A percentile compares a stretch with the other conserved stretches of the same genome.
These are phyloP conservation scores for Stephania japonica DNA, from an alignment of 164 flowering plant species.

Conservation along the genomic window DNA sequence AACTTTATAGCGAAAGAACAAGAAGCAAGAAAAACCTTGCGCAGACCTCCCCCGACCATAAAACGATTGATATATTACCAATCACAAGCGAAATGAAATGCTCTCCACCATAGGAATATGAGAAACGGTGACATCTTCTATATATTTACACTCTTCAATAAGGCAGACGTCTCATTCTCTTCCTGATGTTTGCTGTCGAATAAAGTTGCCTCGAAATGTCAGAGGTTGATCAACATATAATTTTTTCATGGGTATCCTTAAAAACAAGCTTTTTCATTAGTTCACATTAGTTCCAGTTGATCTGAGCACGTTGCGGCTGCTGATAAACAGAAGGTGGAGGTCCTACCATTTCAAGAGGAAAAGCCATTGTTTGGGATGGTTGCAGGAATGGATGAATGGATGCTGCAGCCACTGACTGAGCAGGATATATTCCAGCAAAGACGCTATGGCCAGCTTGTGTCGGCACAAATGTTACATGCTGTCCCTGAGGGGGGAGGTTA, in stretches of 20 bases:
- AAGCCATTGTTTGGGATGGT: conserved; percentile 72
- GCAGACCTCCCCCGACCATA: conserved; percentile 27
- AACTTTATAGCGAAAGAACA: background rate
- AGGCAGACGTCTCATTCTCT: conserved; percentile 14
- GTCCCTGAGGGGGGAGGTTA: conserved; percentile 78
- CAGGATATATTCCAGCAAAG: conserved; percentile 68
- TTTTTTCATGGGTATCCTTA: background rate
- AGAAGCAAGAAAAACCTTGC: conserved; percentile 30
- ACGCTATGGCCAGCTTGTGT: conserved; percentile 70
- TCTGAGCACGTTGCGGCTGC: conserved; percentile 74
- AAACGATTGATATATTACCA: conserved; percentile 27
- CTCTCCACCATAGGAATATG: conserved; percentile 21
- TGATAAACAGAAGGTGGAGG: conserved; percentile 64
- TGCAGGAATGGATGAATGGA: conserved; percentile 67
- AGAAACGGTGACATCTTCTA: conserved; percentile 19
- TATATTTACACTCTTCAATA: conserved; percentile 33
- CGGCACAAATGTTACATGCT: conserved; percentile 65
- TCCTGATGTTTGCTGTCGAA: conserved; percentile 2
- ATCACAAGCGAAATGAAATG: conserved; percentile 23
- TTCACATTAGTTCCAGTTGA: conserved; percentile 82
- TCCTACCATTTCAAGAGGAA: conserved; percentile 73
- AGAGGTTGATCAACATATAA: conserved; percentile 8
- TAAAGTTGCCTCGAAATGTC: conserved; percentile 4
- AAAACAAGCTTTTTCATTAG: conserved; percentile 37
- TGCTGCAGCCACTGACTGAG: conserved; percentile 56